Evolutionary conservation across 768 basidiomycete species (phyloP).

Genomic region (Lentinula raphanica): DNA sequence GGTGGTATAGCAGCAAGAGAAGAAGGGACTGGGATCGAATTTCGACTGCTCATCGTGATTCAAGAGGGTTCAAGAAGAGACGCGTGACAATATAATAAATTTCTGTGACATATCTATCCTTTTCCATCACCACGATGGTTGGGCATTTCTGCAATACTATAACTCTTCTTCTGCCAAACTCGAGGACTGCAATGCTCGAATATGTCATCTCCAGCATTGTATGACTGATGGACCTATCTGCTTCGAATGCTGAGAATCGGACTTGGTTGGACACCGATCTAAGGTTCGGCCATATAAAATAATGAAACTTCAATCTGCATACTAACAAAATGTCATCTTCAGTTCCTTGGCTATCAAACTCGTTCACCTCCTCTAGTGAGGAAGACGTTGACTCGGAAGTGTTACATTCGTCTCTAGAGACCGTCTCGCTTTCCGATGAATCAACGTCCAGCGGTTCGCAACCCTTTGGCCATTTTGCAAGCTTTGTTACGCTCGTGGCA

Average conservation of each 20-base stretch:
- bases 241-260: no score
- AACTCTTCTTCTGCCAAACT: no score
- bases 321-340: not conserved
- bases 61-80: not conserved
- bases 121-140: no score
- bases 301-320: no score
- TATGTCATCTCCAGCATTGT: no score
- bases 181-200: no score
- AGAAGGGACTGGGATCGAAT: constrained; percentile 25
- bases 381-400: not conserved
- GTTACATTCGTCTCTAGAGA: not conserved
- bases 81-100: not conserved
- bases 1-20: constrained; percentile 19
- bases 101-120: not conserved
- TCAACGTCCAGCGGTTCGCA: not conserved
- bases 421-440: not conserved
- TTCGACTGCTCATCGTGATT: constrained; percentile 27
- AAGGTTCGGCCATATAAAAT: no score
- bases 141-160: no score
- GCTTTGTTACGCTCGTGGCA: constrained; percentile 7
- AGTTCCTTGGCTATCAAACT: not conserved
- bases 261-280: no score
- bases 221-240: no score
- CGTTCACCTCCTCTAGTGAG: not conserved
- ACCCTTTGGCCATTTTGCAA: not conserved